A percentile compares a stretch with the other conserved stretches of the same genome.
These are phyloP conservation scores for Huntiella decipiens DNA, from an alignment of 2,329 filamentous ascomycete species.

Conservation along the genomic window DNA sequence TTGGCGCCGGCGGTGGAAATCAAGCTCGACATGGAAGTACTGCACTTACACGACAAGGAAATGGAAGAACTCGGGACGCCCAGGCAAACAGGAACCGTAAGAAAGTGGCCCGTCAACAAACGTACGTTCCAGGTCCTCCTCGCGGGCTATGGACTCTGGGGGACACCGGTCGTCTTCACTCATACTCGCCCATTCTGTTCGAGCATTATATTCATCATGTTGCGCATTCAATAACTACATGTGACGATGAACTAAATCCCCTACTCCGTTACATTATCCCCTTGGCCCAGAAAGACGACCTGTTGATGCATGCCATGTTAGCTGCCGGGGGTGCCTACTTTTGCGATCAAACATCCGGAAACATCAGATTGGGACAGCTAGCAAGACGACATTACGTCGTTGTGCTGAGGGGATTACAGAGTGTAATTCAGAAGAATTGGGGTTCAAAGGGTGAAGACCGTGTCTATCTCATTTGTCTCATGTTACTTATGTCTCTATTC, in stretches of 20 bases:
- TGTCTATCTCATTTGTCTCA: constrained; percentile 6
- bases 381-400: constrained; percentile 6
- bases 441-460: constrained; percentile 3
- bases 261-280: constrained; percentile 5
- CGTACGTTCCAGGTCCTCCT: too few relatives aligned
- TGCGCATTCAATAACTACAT: constrained; percentile 6
- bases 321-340: constrained; percentile 10
- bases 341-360: constrained; percentile 3
- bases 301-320: constrained; percentile 10
- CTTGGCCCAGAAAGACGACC: constrained; percentile 6
- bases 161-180: constrained; percentile 2
- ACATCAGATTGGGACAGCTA: constrained; percentile 4
- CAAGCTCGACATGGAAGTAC: too few relatives aligned
- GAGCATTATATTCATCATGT: constrained; percentile 10
- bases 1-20: too few relatives aligned
- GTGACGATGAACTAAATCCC: constrained; percentile 4
- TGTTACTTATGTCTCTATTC: constrained; percentile 8
- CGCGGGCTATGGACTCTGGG: too few relatives aligned
- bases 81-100: too few relatives aligned
- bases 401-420: constrained; percentile 4
- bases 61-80: too few relatives aligned
- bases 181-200: constrained; percentile 9
- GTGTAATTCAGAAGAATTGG: constrained; percentile 2
- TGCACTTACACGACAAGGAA: too few relatives aligned
- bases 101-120: too few relatives aligned